Evolutionary conservation across 139 green algal genomes (phyloP).

Genomic region (Chlorella sorokiniana): DNA sequence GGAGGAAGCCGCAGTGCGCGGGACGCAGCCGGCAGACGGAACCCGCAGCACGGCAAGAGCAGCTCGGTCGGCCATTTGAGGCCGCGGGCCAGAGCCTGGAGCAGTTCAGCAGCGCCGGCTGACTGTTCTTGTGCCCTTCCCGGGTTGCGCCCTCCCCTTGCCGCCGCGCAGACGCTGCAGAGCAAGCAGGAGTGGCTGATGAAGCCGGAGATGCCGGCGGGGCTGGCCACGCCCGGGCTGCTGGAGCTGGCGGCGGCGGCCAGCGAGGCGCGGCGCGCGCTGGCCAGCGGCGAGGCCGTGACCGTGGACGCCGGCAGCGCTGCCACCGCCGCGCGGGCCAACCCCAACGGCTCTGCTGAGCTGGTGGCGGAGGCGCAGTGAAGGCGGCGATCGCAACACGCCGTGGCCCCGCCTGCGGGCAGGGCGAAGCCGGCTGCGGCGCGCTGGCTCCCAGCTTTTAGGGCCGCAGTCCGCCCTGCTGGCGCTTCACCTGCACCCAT

Average conservation of each 20-base stretch:
- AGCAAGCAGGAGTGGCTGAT: conserved; percentile 75
- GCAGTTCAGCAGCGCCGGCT: neutral
- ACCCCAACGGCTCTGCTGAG: conserved; percentile 17
- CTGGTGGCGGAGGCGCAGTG: conserved; percentile 2
- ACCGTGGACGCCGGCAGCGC: conserved; percentile 21
- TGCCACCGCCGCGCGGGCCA: conserved; percentile 6
- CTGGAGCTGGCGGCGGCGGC: conserved; percentile 35
- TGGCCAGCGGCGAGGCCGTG: neutral
- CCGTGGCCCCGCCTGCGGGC: too few species aligned
- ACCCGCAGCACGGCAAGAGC: too few species aligned
- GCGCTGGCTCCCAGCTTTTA: neutral
- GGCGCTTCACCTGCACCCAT: too few species aligned
- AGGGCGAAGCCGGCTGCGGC: neutral
- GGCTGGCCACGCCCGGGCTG: conserved; percentile 16
- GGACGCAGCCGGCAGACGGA: too few species aligned
- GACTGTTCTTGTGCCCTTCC: neutral
- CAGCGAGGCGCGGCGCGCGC: conserved; percentile 14
- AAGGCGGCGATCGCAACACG: too few species aligned
- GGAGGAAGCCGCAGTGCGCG: too few species aligned
- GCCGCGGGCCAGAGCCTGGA: too few species aligned
- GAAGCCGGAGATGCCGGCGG: conserved; percentile 46
- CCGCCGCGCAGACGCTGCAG: conserved; percentile 39
- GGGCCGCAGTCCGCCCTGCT: too few species aligned
- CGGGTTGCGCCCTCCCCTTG: too few species aligned
- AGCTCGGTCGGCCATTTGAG: too few species aligned